Evolutionary conservation across 495 filamentous ascomycete genomes (phyloP), one percentile per base, ranked within the genome.

Genomic region (Penicillium pulvis): DNA sequence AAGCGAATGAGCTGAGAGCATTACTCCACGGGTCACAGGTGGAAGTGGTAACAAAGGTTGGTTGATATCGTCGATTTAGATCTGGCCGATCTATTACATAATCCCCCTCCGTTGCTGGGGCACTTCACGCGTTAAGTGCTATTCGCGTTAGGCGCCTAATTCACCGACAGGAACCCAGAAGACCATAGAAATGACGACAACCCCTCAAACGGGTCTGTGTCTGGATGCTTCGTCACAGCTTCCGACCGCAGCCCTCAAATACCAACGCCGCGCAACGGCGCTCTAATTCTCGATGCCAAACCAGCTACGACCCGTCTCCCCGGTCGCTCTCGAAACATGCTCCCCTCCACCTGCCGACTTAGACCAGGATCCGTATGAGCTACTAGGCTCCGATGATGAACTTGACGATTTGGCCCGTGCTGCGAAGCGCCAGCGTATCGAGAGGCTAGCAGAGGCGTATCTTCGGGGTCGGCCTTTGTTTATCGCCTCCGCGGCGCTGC

Each of bases 401-500:
- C 71, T 85, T 10, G 72, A 79, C 20, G 77, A 82, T 30, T 53
- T 65, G 23, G 65, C 64, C 12, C 76, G 79, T n/a, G 66, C 71
- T 31, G 76, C 79, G 16, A 88, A 85, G 61, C 76, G 75, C 8
- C 68, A 74, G 46, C 75, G 83, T 63, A 83, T 85, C 53, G 87
- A 91, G 67, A 71, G 74, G 5, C 71, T 84, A 17, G 88, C 81
- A 9, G 72, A 79, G 35, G 71, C 81, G 16, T 91, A 85, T 59
- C 74, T 89, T 26, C 67, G 79, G 17, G 87, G 87, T 1, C 74
- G 75, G 33, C 77, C 79, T 3, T 59, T 87, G 1, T 79, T 82
- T 53, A 80, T 92, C 17, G 67, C 86, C 3, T 88, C 87, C 6
- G 84, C 87, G 12, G 76, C 78, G 10, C 70, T 91, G 17, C 77